Percentiles rank a stretch among this genome's conserved stretches.
Evolutionary conservation across 345 rosid species (phyloP).

Genomic region (Chamaenerion angustifolium): DNA sequence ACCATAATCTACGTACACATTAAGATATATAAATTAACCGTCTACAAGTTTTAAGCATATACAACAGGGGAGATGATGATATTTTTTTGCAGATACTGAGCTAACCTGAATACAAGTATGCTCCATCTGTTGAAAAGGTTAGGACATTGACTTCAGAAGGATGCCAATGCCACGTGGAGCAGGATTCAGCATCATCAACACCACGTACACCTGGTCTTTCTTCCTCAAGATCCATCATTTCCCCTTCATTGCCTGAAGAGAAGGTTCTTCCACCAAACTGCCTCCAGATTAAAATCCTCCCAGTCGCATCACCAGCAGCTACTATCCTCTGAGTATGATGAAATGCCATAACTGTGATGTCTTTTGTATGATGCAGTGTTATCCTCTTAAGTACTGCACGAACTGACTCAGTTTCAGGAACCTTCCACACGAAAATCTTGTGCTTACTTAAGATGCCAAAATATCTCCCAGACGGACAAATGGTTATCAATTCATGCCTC

Average conservation of each 20-base stretch:
- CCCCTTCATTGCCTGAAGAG: constrained; percentile 17
- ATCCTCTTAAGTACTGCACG: constrained; percentile 33
- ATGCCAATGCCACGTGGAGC: constrained; percentile 93
- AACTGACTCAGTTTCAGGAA: constrained; percentile 37
- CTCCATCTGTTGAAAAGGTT: constrained; percentile 86
- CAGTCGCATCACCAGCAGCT: constrained; percentile 85
- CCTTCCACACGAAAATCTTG: constrained; percentile 62
- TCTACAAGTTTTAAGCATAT: background rate
- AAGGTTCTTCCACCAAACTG: constrained; percentile 51
- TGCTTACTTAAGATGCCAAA: constrained; percentile 45
- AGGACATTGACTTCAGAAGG: constrained; percentile 54
- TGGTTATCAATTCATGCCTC: constrained; percentile 42
- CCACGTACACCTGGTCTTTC: constrained; percentile 86
- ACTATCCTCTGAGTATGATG: constrained; percentile 70
- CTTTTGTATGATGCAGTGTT: constrained; percentile 70
- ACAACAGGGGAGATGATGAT: background rate
- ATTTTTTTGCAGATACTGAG: background rate
- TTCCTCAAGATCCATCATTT: constrained; percentile 23
- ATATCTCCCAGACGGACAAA: constrained; percentile 48
- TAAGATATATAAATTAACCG: too few relatives aligned
- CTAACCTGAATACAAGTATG: constrained; percentile 75
- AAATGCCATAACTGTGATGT: constrained; percentile 52
- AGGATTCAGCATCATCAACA: constrained; percentile 88
- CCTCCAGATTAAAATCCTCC: constrained; percentile 91
- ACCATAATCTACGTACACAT: too few relatives aligned